Evolutionary conservation across 805 yeast species (phyloP).

Genomic region (Saturnispora kantuleensis): DNA sequence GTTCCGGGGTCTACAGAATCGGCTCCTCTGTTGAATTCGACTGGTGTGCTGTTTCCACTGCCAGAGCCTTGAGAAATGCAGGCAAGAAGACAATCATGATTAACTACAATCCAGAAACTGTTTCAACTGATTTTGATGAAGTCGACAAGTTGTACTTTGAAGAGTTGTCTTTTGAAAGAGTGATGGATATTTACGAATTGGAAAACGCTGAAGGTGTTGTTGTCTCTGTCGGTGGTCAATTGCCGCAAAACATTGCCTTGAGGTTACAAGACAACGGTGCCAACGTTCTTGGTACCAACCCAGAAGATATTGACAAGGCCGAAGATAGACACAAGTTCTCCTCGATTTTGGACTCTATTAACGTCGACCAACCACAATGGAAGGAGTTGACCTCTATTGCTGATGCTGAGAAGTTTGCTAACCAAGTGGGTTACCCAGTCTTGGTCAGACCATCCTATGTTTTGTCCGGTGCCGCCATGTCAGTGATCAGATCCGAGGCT

Average conservation of each 20-base stretch:
- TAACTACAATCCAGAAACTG: slow-evolving; percentile 97
- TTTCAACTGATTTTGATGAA: slow-evolving; percentile 97
- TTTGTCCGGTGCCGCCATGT: slow-evolving; percentile 97
- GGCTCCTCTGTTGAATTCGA: slow-evolving; percentile 98
- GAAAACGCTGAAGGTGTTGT: slow-evolving; percentile 86
- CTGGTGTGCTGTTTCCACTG: slow-evolving; percentile 98
- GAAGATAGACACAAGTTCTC: slow-evolving; percentile 98
- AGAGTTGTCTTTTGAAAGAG: slow-evolving; percentile 91
- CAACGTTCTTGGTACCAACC: slow-evolving; percentile 85
- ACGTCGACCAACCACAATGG: slow-evolving; percentile 97
- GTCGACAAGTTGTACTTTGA: slow-evolving; percentile 96
- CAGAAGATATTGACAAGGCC: slow-evolving; percentile 91
- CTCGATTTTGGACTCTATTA: slow-evolving; percentile 82
- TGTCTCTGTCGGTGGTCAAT: slow-evolving; percentile 95
- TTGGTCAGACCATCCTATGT: slow-evolving; percentile 97
- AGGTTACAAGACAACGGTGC: slow-evolving; percentile 73
- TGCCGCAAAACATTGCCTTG: slow-evolving; percentile 95
- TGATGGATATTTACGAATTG: slow-evolving; percentile 91
- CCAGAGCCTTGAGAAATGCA: slow-evolving; percentile 80
- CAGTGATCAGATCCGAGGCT: slow-evolving; percentile 68
- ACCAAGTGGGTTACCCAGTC: slow-evolving; percentile 86
- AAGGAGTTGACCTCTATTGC: slow-evolving; percentile 80
- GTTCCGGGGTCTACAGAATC: slow-evolving; percentile 97
- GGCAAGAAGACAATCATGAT: slow-evolving; percentile 91
- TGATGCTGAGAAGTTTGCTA: slow-evolving; percentile 81